Percentiles rank a stretch among this genome's conserved stretches.
These are phyloP conservation scores for Voacanga thouarsii DNA, from an alignment of 257 asterid genomes.

Conservation along the genomic window DNA sequence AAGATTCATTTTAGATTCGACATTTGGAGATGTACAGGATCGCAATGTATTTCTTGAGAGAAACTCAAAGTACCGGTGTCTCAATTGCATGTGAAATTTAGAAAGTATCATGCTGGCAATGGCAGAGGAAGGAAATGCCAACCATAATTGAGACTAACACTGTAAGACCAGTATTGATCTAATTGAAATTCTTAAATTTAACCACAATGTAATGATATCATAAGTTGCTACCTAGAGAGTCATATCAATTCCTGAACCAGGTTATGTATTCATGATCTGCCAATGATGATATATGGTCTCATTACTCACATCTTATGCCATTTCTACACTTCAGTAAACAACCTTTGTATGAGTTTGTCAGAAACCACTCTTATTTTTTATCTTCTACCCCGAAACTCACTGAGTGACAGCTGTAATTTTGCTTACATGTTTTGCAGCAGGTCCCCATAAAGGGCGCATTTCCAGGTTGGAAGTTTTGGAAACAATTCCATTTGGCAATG, in stretches of 20 bases:
- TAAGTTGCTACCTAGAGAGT: background rate
- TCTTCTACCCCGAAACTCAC: background rate
- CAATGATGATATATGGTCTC: background rate
- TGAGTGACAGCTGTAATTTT: background rate
- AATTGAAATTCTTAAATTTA: background rate
- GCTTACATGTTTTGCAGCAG: slow-evolving; percentile 37
- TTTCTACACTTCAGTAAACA: background rate
- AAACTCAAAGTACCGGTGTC: background rate
- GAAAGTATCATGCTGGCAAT: background rate
- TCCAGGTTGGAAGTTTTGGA: slow-evolving; percentile 63
- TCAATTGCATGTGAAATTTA: too few relatives aligned
- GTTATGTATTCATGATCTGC: background rate
- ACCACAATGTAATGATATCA: background rate
- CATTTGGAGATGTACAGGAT: background rate
- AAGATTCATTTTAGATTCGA: background rate
- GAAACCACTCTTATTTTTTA: background rate
- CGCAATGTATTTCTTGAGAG: background rate
- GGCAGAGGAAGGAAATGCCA: background rate
- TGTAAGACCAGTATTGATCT: background rate
- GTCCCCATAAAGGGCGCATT: slow-evolving; percentile 66
- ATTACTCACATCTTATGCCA: too few relatives aligned
- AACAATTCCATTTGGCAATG: slow-evolving; percentile 76
- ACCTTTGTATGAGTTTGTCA: too few relatives aligned
- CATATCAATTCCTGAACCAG: background rate
- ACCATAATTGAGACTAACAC: background rate